phyloP scores from a whole-genome alignment of 2,329 filamentous ascomycete genomes.

The Macrophomina tecta region DNA sequence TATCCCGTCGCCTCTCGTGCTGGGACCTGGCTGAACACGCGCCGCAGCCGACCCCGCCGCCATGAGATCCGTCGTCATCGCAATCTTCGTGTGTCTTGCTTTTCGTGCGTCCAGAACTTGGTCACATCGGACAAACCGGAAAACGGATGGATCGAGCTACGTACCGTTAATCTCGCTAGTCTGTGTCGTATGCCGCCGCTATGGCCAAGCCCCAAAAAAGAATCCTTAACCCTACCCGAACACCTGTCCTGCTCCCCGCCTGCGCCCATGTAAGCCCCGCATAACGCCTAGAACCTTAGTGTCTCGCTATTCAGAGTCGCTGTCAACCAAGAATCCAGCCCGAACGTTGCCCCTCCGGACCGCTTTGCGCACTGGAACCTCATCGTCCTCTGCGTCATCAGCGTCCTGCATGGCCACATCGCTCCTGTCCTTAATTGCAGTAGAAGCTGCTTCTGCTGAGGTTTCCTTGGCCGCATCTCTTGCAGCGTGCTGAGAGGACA shows the following conservation, averaged over 20 bases:
- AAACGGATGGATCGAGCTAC: conserved; percentile 9
- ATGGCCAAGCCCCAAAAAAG: not conserved
- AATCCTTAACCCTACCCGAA: conserved; percentile 1
- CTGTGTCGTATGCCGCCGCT: not conserved
- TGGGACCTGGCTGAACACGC: not conserved
- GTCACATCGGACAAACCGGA: conserved; percentile 11
- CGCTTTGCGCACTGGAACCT: conserved; percentile 43
- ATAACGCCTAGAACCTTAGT: conserved; percentile 10
- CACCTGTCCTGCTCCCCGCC: conserved; percentile 2
- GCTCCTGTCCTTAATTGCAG: not conserved
- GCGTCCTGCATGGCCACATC: conserved; percentile 39
- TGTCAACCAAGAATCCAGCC: conserved; percentile 53
- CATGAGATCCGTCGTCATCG: conserved; percentile 2
- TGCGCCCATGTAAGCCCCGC: conserved; percentile 16
- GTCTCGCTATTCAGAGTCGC: conserved; percentile 47
- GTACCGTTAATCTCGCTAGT: not conserved
- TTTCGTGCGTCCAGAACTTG: not conserved
- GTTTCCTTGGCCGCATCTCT: conserved; percentile 32
- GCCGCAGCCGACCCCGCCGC: not conserved
- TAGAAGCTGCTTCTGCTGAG: not conserved
- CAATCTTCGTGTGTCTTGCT: conserved; percentile 9
- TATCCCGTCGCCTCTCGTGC: not conserved
- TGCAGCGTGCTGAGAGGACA: conserved; percentile 45
- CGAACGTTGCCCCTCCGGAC: conserved; percentile 43
- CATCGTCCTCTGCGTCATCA: conserved; percentile 51